Evolutionary conservation across 2,329 filamentous ascomycete species (phyloP).

Genomic region (Helminthosporium solani): DNA sequence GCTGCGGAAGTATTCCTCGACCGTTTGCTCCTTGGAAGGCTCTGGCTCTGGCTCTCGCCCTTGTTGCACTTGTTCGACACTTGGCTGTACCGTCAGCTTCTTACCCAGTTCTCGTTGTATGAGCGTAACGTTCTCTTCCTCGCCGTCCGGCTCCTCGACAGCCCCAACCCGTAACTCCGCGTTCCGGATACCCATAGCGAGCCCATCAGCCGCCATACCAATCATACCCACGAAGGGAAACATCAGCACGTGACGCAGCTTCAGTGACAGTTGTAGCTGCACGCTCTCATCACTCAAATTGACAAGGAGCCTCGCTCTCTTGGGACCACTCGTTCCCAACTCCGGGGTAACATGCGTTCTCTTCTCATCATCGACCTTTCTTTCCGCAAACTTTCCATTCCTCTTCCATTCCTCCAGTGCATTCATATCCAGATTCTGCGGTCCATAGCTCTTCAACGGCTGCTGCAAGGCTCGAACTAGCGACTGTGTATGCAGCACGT

Average conservation of each 20-base stretch:
- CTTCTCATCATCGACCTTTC: slow-evolving; percentile 3
- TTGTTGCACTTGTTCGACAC: neutral
- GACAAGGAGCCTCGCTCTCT: slow-evolving; percentile 10
- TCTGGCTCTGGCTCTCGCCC: neutral
- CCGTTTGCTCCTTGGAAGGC: neutral
- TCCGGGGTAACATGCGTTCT: neutral
- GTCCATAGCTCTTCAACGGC: slow-evolving; percentile 15
- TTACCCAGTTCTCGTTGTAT: neutral
- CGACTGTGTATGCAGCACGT: slow-evolving; percentile 27
- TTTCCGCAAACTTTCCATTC: slow-evolving; percentile 12
- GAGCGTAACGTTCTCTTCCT: neutral
- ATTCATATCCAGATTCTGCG: slow-evolving; percentile 21
- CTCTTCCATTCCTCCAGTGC: slow-evolving; percentile 21
- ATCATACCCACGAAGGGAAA: slow-evolving; percentile 24
- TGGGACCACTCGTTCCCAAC: neutral
- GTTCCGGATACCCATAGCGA: slow-evolving; percentile 22
- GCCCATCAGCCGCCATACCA: slow-evolving; percentile 12
- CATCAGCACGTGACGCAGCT: slow-evolving; percentile 19
- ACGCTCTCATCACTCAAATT: slow-evolving; percentile 11
- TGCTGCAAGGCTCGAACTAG: slow-evolving; percentile 19
- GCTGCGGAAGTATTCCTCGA: neutral
- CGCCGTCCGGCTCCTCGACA: neutral
- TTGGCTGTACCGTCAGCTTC: neutral
- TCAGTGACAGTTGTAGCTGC: slow-evolving; percentile 6
- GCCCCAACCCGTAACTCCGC: slow-evolving; percentile 6